Evolutionary conservation across 2,329 filamentous ascomycete genomes (phyloP), one percentile per base, ranked within the genome.

Genomic region (Trichophyton verrucosum): DNA sequence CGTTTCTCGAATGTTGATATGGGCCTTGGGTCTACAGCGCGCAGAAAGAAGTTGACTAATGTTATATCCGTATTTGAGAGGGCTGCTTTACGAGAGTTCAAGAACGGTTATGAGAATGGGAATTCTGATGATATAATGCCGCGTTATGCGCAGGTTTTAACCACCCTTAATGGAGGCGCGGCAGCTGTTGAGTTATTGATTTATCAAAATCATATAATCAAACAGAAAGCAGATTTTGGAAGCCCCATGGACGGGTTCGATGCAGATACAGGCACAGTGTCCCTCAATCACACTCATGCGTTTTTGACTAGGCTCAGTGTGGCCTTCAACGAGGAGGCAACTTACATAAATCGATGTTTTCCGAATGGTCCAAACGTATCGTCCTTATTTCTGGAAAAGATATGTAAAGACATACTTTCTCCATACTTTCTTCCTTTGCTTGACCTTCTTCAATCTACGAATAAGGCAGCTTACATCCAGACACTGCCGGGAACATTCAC

Each of bases 51-150:
- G 69, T 77, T 99, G 20, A 78, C 82, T 42, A 82, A 80, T 24
- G 91, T 95, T 81, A 83, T 86, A 65, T 81, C 81, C 42, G 86
- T 94, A 62, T 99, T 99, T 68, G 92, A 97, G 74, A 91, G 86
- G 61, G 91, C 91, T 2, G 91, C 95, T 2, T 76, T 96, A 58
- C 83, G 88, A 57, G 94, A 99, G 72, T 99, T 99, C 66, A 88
- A 95, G 73, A 88, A 94, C 69, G 94, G 90, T 3, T 95, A 95
- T 66, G 89, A 94, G 71, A 86, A 85, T 49, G 88, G 87, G 76
- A 92, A 99, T 71, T 85, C 95, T 60, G 88, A 95, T 65, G 91
- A 89, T 1, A 81, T 86, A 60, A 96, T 97, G 92, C 85, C 82
- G 66, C 84, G 88, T 69, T 97, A 96, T 73, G 91, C 91, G 1